Base-by-base conservation (phyloP, 352 stramenopile species). In the Phytophthora sojae region DNA sequence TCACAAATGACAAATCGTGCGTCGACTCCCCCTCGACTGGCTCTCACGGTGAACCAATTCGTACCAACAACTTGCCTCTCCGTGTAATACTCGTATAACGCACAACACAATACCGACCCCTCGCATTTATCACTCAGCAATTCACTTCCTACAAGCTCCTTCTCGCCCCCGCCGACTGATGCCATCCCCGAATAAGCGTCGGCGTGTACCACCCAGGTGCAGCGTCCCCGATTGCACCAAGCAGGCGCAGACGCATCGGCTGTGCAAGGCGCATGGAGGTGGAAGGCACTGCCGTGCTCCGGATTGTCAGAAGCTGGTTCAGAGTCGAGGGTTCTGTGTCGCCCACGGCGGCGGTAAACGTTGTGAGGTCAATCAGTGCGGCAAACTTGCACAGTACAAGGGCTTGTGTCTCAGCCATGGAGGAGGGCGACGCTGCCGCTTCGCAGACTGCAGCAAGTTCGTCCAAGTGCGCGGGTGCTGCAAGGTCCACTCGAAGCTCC, bases 181-280 rank as follows among this genome's bases (percentile, higher is more conserved):
- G 30, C 30, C 30, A 37, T 6, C 30, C 6, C 30, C 30, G 6
- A 37, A 6, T 37, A n/a, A n/a, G n/a, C 30, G 12, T 37, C 45
- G 45, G 9, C 45, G 25, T 2, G 39, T 37, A 39, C 23, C 50
- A n/a, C 23, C 84, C 2, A 75, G 82, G n/a, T 92, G 82, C 63
- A 79, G 87, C 49, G 67, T 83, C 53, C 62, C 73, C 8, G 77
- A 69, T 4, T 92, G 85, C 60, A 68, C 81, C 47, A 92, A 92
- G 69, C 89, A 90, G 69, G 85, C 78, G 14, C 85, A 92, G 71
- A 91, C 82, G 6, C 68, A 81, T 4, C 79, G 82, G 2, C 71
- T 88, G 12, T 91, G 85, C 69, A 92, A 92, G 59, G 86, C 87
- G 3, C 88, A 95, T 44, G 88, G 88, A 56, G 88, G 88, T 52